These are phyloP conservation scores for Boletellus ananas DNA, from an alignment of 768 basidiomycete genomes.

Conservation along the genomic window DNA sequence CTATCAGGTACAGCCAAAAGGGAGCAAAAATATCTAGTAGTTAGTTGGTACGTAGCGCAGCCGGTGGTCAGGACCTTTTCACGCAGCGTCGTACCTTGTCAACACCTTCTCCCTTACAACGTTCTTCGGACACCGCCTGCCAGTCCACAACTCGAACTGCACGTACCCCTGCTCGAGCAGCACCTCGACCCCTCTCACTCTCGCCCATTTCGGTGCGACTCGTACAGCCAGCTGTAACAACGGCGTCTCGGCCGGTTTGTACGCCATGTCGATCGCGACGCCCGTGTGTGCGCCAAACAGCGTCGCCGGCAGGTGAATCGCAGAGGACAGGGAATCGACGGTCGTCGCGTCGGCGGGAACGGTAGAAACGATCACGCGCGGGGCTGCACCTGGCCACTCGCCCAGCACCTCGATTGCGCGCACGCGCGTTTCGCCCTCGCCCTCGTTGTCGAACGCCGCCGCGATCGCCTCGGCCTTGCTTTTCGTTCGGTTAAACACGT, in stretches of 20 bases:
- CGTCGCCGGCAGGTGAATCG: constrained; percentile 49
- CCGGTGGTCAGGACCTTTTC: no score
- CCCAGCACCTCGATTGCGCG: constrained; percentile 57
- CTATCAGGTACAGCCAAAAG: no score
- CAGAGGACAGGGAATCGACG: constrained; percentile 12
- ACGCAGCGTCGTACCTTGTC: constrained; percentile 36
- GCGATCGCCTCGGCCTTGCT: constrained; percentile 70
- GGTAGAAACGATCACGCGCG: constrained; percentile 82
- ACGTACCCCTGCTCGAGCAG: constrained; percentile 85
- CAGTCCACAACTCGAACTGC: constrained; percentile 84
- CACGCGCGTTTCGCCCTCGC: constrained; percentile 41
- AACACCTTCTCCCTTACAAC: constrained; percentile 47
- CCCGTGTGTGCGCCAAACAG: constrained; percentile 63
- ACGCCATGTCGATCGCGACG: constrained; percentile 91
- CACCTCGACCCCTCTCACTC: constrained; percentile 79
- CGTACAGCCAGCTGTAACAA: constrained; percentile 64
- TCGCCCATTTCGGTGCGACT: constrained; percentile 52
- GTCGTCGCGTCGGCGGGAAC: constrained; percentile 72
- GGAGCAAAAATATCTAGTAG: no score
- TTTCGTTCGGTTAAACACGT: constrained; percentile 83
- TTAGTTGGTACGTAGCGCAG: no score
- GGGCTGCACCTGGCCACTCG: constrained; percentile 41
- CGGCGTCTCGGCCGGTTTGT: constrained; percentile 83
- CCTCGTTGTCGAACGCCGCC: constrained; percentile 45
- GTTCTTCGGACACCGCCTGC: constrained; percentile 51